Conservation (phyloP, 306 rosid genomes). For the Senna tora region DNA sequence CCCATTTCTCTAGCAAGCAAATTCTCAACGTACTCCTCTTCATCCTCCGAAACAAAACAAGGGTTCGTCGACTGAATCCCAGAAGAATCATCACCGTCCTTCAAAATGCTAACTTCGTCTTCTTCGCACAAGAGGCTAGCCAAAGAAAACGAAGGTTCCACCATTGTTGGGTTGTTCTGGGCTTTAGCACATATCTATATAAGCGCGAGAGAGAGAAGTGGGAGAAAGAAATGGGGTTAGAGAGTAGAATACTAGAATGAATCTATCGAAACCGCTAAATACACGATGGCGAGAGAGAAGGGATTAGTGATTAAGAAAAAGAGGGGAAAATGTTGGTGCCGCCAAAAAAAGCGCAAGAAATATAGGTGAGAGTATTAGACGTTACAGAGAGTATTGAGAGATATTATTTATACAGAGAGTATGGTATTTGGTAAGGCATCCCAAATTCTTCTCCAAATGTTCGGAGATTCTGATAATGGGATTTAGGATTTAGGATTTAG, state of each 20-base stretch:
- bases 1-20: slow-evolving; percentile 63
- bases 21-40: slow-evolving; percentile 62
- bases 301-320: neutral
- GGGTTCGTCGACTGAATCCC: slow-evolving; percentile 33
- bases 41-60: slow-evolving; percentile 51
- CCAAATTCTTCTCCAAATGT: too few species aligned
- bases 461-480: too few species aligned
- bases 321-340: slow-evolving; percentile 21
- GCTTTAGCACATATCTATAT: slow-evolving; percentile 30
- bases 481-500: too few species aligned
- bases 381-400: neutral
- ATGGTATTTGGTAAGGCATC: too few species aligned
- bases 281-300: slow-evolving; percentile 1
- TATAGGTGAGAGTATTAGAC: neutral
- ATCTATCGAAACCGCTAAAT: slow-evolving; percentile 35
- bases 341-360: slow-evolving; percentile 11
- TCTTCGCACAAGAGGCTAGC: slow-evolving; percentile 70
- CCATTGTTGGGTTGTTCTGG: slow-evolving; percentile 45
- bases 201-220: neutral
- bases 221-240: too few species aligned
- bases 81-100: slow-evolving; percentile 30
- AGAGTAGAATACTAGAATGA: too few species aligned
- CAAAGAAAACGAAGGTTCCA: slow-evolving; percentile 47
- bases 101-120: slow-evolving; percentile 50
- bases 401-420: neutral